A percentile compares a stretch with the other conserved stretches of the same genome.
Conservation (phyloP, 441 rosid species). For the Mallotus japonicus region DNA sequence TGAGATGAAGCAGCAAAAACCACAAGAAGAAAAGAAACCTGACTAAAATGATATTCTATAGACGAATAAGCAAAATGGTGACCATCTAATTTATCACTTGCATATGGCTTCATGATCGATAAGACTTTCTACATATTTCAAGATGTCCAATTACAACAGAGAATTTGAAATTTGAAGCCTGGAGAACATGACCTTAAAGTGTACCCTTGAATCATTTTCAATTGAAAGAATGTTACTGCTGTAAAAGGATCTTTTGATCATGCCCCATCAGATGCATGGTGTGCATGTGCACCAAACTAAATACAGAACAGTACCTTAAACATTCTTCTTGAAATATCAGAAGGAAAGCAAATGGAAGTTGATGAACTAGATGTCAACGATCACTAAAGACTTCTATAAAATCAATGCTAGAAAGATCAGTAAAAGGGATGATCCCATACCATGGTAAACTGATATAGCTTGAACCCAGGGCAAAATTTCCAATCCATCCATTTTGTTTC, state of each 20-base stretch:
- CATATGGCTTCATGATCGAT: slow-evolving; percentile 1
- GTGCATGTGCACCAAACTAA: not conserved
- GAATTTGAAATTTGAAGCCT: no score
- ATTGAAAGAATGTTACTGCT: not conserved
- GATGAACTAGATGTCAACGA: not conserved
- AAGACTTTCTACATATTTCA: not conserved
- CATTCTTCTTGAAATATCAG: slow-evolving; percentile 1
- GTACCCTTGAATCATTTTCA: not conserved
- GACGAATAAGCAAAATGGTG: slow-evolving; percentile 1
- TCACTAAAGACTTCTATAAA: not conserved
- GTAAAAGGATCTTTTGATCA: not conserved
- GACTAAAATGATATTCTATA: not conserved
- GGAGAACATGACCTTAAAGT: no score
- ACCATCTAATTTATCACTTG: slow-evolving; percentile 7
- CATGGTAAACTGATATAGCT: slow-evolving; percentile 98
- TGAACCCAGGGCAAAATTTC: slow-evolving; percentile 94
- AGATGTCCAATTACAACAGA: not conserved
- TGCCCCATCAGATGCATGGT: not conserved
- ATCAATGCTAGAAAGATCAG: slow-evolving; percentile 1
- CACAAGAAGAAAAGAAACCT: slow-evolving; percentile 1
- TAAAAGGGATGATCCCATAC: slow-evolving; percentile 36
- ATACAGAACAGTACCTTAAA: not conserved
- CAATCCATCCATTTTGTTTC: slow-evolving; percentile 98
- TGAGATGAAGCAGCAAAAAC: not conserved
- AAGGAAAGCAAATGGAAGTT: not conserved